Evolutionary conservation across 495 filamentous ascomycete genomes (phyloP).

Genomic region (Cercophora scortea): DNA sequence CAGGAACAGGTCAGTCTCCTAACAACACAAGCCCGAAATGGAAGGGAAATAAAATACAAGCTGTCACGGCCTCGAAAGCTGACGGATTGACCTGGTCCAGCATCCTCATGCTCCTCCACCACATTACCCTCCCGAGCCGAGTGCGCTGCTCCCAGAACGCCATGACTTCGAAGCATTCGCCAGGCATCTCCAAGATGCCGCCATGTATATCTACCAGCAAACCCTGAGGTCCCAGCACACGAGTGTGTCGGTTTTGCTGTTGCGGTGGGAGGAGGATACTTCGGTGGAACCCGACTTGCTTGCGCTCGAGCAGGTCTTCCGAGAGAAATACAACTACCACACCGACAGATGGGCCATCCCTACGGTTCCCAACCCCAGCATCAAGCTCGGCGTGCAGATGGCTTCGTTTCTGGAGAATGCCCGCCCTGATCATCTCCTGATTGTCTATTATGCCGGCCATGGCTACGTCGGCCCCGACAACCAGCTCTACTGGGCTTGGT

Average conservation of each 20-base stretch:
- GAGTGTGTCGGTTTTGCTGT: conserved; percentile 43
- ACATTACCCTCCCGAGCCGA: conserved; percentile 14
- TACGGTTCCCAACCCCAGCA: conserved; percentile 38
- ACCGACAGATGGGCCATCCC: conserved; percentile 47
- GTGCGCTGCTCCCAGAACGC: conserved; percentile 27
- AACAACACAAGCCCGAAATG: too few relatives aligned
- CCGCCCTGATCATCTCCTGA: conserved; percentile 43
- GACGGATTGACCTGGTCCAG: conserved; percentile 6
- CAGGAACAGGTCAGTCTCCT: conserved; percentile 21
- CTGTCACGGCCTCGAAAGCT: conserved; percentile 4
- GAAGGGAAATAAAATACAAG: too few relatives aligned
- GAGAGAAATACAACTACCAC: conserved; percentile 45
- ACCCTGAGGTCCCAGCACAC: conserved; percentile 42
- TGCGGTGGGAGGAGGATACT: conserved; percentile 49
- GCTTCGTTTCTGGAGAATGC: conserved; percentile 42
- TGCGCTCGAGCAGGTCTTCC: conserved; percentile 42
- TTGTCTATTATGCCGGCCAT: conserved; percentile 51
- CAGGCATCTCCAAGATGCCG: conserved; percentile 50
- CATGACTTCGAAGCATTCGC: conserved; percentile 52
- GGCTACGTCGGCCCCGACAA: conserved; percentile 42
- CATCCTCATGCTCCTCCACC: conserved; percentile 5
- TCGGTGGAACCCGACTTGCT: conserved; percentile 40
- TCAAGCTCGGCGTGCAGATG: conserved; percentile 46
- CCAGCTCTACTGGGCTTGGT: conserved; percentile 51
- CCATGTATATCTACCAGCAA: conserved; percentile 46